Percentiles rank a stretch among this genome's conserved stretches.
These are phyloP conservation scores for Ophiocordyceps robertsii DNA, from an alignment of 2,329 filamentous ascomycete species.

Conservation along the genomic window DNA sequence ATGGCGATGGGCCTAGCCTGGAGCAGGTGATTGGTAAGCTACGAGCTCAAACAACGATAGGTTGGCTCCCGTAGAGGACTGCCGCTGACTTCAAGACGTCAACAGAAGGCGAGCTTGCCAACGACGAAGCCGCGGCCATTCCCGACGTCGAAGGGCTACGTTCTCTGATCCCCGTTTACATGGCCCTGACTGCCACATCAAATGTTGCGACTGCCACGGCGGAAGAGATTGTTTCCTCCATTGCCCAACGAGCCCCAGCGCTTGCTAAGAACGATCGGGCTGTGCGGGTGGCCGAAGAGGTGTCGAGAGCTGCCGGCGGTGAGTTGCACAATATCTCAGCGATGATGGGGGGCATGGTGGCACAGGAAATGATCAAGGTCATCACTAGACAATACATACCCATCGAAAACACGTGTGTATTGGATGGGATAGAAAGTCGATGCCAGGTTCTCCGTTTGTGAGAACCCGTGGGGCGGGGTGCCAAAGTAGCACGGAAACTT, in stretches of 20 bases:
- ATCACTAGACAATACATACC: slow-evolving; percentile 62
- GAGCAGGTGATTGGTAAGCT: slow-evolving; percentile 40
- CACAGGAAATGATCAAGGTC: slow-evolving; percentile 94
- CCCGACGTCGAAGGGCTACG: slow-evolving; percentile 31
- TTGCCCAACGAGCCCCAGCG: slow-evolving; percentile 29
- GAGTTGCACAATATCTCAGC: slow-evolving; percentile 91
- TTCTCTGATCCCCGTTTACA: slow-evolving; percentile 56
- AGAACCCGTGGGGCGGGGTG: neutral
- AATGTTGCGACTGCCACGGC: slow-evolving; percentile 29
- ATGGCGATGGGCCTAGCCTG: slow-evolving; percentile 29
- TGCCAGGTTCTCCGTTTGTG: slow-evolving; percentile 44
- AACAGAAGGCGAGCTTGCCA: slow-evolving; percentile 39
- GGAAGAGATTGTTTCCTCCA: slow-evolving; percentile 38
- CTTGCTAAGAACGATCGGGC: slow-evolving; percentile 36
- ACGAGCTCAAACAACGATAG: neutral
- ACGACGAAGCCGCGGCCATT: slow-evolving; percentile 37
- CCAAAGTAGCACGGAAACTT: no score
- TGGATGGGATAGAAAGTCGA: slow-evolving; percentile 53
- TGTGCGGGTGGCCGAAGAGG: slow-evolving; percentile 45
- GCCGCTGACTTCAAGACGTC: neutral
- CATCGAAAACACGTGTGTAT: slow-evolving; percentile 57
- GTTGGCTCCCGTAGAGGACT: neutral
- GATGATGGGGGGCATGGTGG: slow-evolving; percentile 77
- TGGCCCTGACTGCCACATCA: slow-evolving; percentile 46
- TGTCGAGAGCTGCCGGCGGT: slow-evolving; percentile 63